A percentile compares a stretch with the other conserved stretches of the same genome.
These are phyloP conservation scores for Lichtheimia ramosa DNA, from an alignment of 371 early-diverging fungal genomes.

Conservation along the genomic window DNA sequence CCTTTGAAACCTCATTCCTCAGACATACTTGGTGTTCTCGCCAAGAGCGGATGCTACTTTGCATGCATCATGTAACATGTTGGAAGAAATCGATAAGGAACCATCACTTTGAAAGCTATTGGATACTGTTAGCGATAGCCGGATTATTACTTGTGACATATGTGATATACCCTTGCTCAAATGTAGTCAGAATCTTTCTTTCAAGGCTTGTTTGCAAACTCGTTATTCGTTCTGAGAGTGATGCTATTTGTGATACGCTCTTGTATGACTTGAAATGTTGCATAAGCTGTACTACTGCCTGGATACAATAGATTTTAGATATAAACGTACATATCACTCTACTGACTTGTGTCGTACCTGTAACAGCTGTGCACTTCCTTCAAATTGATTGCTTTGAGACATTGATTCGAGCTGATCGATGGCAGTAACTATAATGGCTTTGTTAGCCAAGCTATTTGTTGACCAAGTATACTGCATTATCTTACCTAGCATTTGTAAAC, in stretches of 20 bases:
- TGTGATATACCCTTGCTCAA: constrained; percentile 59
- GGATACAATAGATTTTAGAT: neutral
- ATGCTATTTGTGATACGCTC: constrained; percentile 75
- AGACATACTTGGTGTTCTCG: constrained; percentile 60
- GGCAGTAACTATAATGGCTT: constrained; percentile 60
- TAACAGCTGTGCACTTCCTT: constrained; percentile 79
- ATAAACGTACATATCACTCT: neutral
- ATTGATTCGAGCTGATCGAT: constrained; percentile 75
- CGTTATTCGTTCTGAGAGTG: constrained; percentile 62
- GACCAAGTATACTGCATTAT: constrained; percentile 22
- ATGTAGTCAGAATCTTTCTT: constrained; percentile 72
- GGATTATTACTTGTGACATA: neutral
- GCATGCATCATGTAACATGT: constrained; percentile 74
- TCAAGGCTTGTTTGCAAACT: constrained; percentile 68
- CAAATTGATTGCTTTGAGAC: constrained; percentile 68
- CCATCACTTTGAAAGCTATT: constrained; percentile 56
- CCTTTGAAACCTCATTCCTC: neutral
- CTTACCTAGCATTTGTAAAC: constrained; percentile 86
- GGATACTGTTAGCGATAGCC: neutral
- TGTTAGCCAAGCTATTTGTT: constrained; percentile 79
- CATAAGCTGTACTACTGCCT: constrained; percentile 81
- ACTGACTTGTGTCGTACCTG: constrained; percentile 47
- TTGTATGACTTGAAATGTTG: constrained; percentile 76
- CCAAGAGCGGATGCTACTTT: constrained; percentile 75
- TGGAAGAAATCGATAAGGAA: constrained; percentile 47